These are phyloP conservation scores for Arxiozyma slooffiae DNA, from an alignment of 1,139 yeast genomes.

Conservation along the genomic window DNA sequence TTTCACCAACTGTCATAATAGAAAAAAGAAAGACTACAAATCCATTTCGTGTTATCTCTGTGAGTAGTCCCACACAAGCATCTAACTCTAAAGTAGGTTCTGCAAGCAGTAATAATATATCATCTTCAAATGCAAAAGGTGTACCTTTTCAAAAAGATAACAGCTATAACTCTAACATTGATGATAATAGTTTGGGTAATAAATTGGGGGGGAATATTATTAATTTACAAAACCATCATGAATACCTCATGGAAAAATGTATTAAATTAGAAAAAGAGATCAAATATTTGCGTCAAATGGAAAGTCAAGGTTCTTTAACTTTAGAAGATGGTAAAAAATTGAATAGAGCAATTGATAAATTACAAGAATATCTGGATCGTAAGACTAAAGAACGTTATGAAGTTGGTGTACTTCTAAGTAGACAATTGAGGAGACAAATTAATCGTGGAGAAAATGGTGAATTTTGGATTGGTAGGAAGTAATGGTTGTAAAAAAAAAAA, in stretches of 20 bases:
- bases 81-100: slow-evolving; percentile 10
- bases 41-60: slow-evolving; percentile 30
- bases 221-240: slow-evolving; percentile 22
- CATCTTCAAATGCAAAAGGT: neutral
- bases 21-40: slow-evolving; percentile 11
- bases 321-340: slow-evolving; percentile 33
- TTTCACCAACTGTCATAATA: neutral
- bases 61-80: slow-evolving; percentile 14
- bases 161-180: neutral
- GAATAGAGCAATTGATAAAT: slow-evolving; percentile 30
- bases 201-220: too few relatives aligned
- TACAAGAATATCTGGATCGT: slow-evolving; percentile 33
- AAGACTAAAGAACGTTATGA: slow-evolving; percentile 36
- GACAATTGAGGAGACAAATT: slow-evolving; percentile 33
- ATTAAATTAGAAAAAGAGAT: slow-evolving; percentile 32
- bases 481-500: neutral
- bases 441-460: slow-evolving; percentile 34
- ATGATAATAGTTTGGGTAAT: too few relatives aligned
- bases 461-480: slow-evolving; percentile 29
- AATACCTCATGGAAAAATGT: slow-evolving; percentile 27
- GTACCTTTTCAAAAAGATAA: neutral
- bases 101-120: neutral
- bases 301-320: slow-evolving; percentile 30
- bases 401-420: slow-evolving; percentile 32
- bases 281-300: slow-evolving; percentile 29